Percentiles rank a stretch among this genome's conserved stretches.
phyloP scores from a whole-genome alignment of 345 rosid genomes.

The Salix koriyanagi region DNA sequence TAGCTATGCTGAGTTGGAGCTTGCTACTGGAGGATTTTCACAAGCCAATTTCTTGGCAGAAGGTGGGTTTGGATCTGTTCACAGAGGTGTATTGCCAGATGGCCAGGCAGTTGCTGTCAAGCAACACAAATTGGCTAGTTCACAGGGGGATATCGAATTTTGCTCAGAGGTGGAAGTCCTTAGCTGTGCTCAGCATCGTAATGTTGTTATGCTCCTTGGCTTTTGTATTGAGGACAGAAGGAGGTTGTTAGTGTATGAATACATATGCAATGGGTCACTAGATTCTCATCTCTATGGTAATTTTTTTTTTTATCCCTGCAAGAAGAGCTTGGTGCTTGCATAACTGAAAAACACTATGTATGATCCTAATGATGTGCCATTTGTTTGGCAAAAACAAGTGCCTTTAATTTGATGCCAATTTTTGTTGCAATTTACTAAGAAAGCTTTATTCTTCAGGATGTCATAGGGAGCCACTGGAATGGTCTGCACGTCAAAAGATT shows the following conservation, averaged over 20 bases:
- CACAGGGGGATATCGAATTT: conserved; percentile 97
- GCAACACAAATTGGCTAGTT: conserved; percentile 97
- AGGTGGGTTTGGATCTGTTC: conserved; percentile 99
- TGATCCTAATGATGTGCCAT: background rate
- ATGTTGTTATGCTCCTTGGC: conserved; percentile 95
- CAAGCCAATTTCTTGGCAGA: conserved; percentile 96
- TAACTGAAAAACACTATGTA: background rate
- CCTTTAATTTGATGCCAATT: background rate
- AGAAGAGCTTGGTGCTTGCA: background rate
- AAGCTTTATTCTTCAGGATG: conserved; percentile 46
- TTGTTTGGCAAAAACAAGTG: background rate
- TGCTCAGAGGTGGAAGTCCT: conserved; percentile 99
- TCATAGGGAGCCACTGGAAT: conserved; percentile 60
- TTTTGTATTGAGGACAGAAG: conserved; percentile 94
- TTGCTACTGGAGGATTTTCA: conserved; percentile 98
- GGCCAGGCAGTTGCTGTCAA: conserved; percentile 99
- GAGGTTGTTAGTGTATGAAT: conserved; percentile 91
- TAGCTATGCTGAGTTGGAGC: conserved; percentile 87
- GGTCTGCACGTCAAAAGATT: conserved; percentile 92
- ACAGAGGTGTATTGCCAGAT: conserved; percentile 90
- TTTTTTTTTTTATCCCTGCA: background rate
- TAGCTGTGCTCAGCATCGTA: conserved; percentile 98
- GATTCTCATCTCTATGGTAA: conserved; percentile 94
- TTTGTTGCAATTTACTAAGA: conserved; percentile 1
- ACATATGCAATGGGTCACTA: conserved; percentile 94